A percentile compares a stretch with the other conserved stretches of the same genome.
phyloP scores from a whole-genome alignment of 2,329 filamentous ascomycete genomes.

The Neophaeococcomyces mojaviensis region DNA sequence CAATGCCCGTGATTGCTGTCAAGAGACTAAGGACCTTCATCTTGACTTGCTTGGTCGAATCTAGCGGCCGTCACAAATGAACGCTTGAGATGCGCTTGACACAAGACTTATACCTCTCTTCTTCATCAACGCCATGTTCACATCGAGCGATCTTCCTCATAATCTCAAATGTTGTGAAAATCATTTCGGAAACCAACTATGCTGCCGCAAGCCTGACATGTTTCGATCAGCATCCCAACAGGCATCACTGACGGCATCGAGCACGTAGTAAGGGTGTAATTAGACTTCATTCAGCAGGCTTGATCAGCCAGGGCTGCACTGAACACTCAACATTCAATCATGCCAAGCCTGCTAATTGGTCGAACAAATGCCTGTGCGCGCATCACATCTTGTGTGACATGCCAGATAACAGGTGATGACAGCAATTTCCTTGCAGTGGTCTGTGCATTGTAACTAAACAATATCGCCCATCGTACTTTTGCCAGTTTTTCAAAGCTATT shows the following conservation, averaged over 20 bases:
- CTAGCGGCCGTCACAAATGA: no score
- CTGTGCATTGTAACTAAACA: slow-evolving; percentile 5
- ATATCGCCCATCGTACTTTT: background rate
- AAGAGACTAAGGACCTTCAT: slow-evolving; percentile 1
- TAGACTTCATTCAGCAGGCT: no score
- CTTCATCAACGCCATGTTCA: no score
- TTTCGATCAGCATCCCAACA: background rate
- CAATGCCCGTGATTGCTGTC: background rate
- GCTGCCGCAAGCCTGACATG: background rate
- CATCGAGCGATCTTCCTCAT: no score
- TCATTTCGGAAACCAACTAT: background rate
- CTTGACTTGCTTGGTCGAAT: background rate
- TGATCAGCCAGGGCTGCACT: no score
- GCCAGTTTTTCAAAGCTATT: background rate
- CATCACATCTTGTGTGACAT: slow-evolving; percentile 3
- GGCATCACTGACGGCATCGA: slow-evolving; percentile 2
- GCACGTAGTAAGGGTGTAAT: no score
- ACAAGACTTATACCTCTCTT: no score
- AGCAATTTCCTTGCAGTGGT: background rate
- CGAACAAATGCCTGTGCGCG: background rate
- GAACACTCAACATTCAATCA: slow-evolving; percentile 1
- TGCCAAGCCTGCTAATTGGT: background rate
- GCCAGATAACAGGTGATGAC: slow-evolving; percentile 1
- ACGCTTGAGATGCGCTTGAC: no score
- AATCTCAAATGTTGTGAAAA: no score